These are phyloP conservation scores for Kazachstania kunashirensis DNA, from an alignment of 805 yeast genomes.

Conservation along the genomic window DNA sequence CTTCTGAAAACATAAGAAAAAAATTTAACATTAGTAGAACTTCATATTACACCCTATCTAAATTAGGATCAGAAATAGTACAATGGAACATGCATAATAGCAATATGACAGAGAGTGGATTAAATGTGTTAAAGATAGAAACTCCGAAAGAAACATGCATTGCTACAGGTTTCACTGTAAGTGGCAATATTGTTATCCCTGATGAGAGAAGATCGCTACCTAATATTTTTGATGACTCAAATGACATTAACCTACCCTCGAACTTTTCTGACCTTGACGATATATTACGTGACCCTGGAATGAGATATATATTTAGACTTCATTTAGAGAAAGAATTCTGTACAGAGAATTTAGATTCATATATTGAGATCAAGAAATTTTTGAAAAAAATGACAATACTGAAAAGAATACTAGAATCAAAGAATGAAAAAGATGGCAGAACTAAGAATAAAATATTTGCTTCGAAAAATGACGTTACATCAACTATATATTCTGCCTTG, in stretches of 20 bases:
- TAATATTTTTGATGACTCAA: not conserved
- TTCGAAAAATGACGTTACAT: slow-evolving; percentile 20
- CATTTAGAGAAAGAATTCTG: slow-evolving; percentile 59
- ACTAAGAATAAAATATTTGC: slow-evolving; percentile 5
- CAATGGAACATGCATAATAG: slow-evolving; percentile 18
- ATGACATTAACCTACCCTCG: not conserved
- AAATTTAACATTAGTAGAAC: slow-evolving; percentile 31
- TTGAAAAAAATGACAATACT: slow-evolving; percentile 37
- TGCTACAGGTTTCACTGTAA: not conserved
- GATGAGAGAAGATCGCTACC: slow-evolving; percentile 8
- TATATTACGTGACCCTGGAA: slow-evolving; percentile 64
- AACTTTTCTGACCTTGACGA: slow-evolving; percentile 24
- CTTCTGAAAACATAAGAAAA: slow-evolving; percentile 27
- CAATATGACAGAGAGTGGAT: slow-evolving; percentile 2
- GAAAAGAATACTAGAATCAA: slow-evolving; percentile 32
- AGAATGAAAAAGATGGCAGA: slow-evolving; percentile 7
- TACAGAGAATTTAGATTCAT: slow-evolving; percentile 69
- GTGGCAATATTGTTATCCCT: slow-evolving; percentile 9
- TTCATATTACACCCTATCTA: slow-evolving; percentile 36
- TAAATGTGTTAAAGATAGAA: slow-evolving; percentile 1
- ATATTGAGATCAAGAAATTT: slow-evolving; percentile 46
- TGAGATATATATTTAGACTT: slow-evolving; percentile 54
- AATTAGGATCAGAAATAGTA: slow-evolving; percentile 34
- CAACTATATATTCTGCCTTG: slow-evolving; percentile 33
- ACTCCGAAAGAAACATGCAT: slow-evolving; percentile 4